Evolutionary conservation across 257 asterid genomes (phyloP), one percentile per base, ranked within the genome.

Genomic region (Ilex asprella): DNA sequence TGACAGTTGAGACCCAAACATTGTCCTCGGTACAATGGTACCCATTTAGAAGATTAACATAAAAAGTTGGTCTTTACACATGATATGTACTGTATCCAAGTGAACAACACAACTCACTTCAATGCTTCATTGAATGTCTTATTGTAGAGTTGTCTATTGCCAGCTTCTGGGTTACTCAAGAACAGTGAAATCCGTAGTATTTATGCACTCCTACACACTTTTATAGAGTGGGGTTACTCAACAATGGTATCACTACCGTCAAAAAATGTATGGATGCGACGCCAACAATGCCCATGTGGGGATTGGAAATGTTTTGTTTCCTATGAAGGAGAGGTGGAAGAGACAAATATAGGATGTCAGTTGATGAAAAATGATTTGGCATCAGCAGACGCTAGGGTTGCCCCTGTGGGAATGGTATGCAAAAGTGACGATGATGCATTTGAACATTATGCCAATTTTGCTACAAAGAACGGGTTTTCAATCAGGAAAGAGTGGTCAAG

Each of bases 211-310:
- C 8, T 50, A 50, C 2, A 14, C 16, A 50, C 21, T n/a, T 50
- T 14, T 50, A 50, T 7, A 4, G 8, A 50, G 55, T 12, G 5
- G 55, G 16, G 8, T 9, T 11, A 50, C 60, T 63, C 64, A 67
- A 49, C 30, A 60, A 85, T 85, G 86, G 80, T 62, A 30, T 78
- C 79, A 13, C 35, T 73, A 16, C 84, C 73, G 51, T 75, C 80
- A 16, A 77, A 77, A 68, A 56, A 66, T 65, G 67, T 77, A 69
- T 86, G 95, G 91, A 74, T 72, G 76, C 79, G 71, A 63, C 75
- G 78, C 70, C 91, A 81, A 72, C 86, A 83, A 67, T 81, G 91
- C 65, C 91, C 86, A 0, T 86, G 91, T 70, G 94, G 91, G 29
- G 83, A 86, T 71, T 86, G 94, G 91, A 86, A 83, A 77, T 83